Evolutionary conservation across 257 asterid genomes (phyloP).

Genomic region (Petrea volubilis): DNA sequence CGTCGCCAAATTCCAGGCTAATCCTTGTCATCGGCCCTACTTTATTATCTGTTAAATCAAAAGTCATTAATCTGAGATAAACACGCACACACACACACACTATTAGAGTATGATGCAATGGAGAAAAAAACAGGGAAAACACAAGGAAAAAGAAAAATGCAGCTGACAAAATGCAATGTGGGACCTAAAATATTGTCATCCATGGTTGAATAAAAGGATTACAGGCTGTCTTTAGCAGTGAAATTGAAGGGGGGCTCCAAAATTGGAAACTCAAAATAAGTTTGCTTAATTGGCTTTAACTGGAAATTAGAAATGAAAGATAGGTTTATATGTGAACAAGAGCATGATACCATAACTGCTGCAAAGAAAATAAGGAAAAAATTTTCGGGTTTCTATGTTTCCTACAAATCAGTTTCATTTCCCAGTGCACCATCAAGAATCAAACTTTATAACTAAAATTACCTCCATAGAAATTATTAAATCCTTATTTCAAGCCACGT

Average conservation of each 20-base stretch:
- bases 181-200: not conserved
- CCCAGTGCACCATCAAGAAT: not conserved
- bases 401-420: not conserved
- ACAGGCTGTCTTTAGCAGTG: not conserved
- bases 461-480: too few relatives aligned
- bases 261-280: not conserved
- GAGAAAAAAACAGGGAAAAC: not conserved
- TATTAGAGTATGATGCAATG: not conserved
- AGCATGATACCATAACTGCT: not conserved
- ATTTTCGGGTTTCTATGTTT: not conserved
- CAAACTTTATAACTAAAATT: not conserved
- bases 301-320: not conserved
- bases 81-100: not conserved
- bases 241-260: not conserved
- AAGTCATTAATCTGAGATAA: not conserved
- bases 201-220: not conserved
- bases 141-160: not conserved
- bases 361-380: not conserved
- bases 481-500: not conserved
- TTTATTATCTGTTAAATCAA: slow-evolving; percentile 26
- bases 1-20: slow-evolving; percentile 55
- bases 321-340: not conserved
- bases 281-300: not conserved
- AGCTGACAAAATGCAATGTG: not conserved
- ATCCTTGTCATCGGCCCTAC: slow-evolving; percentile 60